These are phyloP conservation scores for Debaryomyces singareniensis DNA, from an alignment of 1,139 yeast species.

Conservation along the genomic window DNA sequence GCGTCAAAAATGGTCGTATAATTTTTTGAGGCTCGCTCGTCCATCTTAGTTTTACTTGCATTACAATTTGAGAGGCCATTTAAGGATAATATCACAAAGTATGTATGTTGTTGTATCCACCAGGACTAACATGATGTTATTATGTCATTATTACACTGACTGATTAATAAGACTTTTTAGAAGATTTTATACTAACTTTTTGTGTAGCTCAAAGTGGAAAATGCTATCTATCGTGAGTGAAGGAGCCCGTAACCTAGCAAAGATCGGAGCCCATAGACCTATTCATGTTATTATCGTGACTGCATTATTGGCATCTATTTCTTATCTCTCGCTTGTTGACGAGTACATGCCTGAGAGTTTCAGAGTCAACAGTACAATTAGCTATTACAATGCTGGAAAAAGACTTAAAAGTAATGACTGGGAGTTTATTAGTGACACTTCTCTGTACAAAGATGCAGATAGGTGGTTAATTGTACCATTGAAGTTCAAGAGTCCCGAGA, in stretches of 20 bases:
- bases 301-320: conserved; percentile 70
- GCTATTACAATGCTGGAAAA: conserved; percentile 39
- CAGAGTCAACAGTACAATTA: conserved; percentile 12
- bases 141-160: too few relatives aligned
- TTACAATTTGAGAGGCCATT: too few relatives aligned
- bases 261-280: conserved; percentile 73
- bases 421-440: conserved; percentile 31
- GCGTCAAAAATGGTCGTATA: not conserved
- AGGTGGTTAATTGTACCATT: conserved; percentile 50
- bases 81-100: too few relatives aligned
- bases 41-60: too few relatives aligned
- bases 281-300: conserved; percentile 79
- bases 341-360: conserved; percentile 53
- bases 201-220: too few relatives aligned
- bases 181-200: too few relatives aligned
- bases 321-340: conserved; percentile 77
- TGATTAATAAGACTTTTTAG: too few relatives aligned
- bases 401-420: conserved; percentile 34
- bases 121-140: too few relatives aligned
- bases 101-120: too few relatives aligned
- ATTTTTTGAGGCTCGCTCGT: too few relatives aligned
- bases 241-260: conserved; percentile 45
- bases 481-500: conserved; percentile 42
- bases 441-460: conserved; percentile 32
- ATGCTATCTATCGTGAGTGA: conserved; percentile 27